These are phyloP conservation scores for Penicillium bialowiezense DNA, from an alignment of 495 filamentous ascomycete genomes.

Conservation along the genomic window DNA sequence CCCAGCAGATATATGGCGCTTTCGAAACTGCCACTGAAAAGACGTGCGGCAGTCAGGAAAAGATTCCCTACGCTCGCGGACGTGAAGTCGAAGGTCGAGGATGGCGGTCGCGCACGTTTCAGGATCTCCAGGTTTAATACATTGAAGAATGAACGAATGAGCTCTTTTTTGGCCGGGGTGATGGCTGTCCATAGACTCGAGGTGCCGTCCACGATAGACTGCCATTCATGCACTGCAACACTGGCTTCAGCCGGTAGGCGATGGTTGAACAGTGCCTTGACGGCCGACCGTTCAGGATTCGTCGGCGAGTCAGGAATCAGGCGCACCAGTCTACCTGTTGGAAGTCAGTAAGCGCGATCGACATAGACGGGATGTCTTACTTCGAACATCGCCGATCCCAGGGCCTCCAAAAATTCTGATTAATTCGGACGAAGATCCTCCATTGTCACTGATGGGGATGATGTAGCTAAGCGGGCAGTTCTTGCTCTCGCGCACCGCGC, in stretches of 20 bases:
- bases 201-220: constrained; percentile 81
- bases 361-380: constrained; percentile 45
- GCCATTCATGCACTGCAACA: constrained; percentile 63
- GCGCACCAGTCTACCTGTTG: constrained; percentile 77
- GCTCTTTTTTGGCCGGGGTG: constrained; percentile 79
- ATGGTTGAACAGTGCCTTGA: constrained; percentile 82
- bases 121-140: constrained; percentile 86
- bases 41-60: constrained; percentile 79
- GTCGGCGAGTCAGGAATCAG: constrained; percentile 70
- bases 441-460: constrained; percentile 95
- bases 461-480: constrained; percentile 72
- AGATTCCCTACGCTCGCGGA: constrained; percentile 90
- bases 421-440: constrained; percentile 85
- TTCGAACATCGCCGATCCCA: constrained; percentile 87
- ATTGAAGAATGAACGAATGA: constrained; percentile 89
- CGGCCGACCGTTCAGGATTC: constrained; percentile 63
- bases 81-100: constrained; percentile 81
- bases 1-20: constrained; percentile 78
- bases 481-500: constrained; percentile 66
- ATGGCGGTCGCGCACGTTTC: constrained; percentile 73
- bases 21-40: constrained; percentile 80
- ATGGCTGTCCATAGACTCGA: constrained; percentile 73
- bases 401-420: constrained; percentile 92
- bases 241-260: constrained; percentile 59
- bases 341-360: constrained; percentile 1